Percentiles rank a stretch among this genome's conserved stretches.
Evolutionary conservation across 495 filamentous ascomycete species (phyloP).

Genomic region (Chaetomium fimeti): DNA sequence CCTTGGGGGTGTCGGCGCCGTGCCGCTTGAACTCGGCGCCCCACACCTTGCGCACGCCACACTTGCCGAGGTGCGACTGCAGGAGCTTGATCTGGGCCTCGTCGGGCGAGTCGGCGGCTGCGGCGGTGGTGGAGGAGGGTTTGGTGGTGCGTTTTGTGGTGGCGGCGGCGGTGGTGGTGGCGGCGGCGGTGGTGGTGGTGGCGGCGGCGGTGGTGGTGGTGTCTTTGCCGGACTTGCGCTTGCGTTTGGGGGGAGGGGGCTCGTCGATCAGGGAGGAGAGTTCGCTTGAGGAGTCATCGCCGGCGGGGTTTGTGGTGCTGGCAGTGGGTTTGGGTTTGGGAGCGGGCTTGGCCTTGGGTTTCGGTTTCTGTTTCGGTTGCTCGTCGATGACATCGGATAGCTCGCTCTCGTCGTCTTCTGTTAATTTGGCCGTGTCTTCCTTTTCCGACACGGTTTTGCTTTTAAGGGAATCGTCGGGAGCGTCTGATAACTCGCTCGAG

Average conservation of each 20-base stretch:
- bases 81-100: constrained; percentile 86
- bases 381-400: constrained; percentile 76
- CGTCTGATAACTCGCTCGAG: constrained; percentile 15
- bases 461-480: constrained; percentile 26
- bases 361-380: constrained; percentile 36
- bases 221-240: constrained; percentile 28
- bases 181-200: constrained; percentile 14
- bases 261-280: constrained; percentile 67
- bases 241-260: constrained; percentile 28
- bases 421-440: constrained; percentile 27
- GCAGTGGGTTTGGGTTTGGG: constrained; percentile 20
- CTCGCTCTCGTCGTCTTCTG: constrained; percentile 69
- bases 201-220: constrained; percentile 17
- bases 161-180: constrained; percentile 27
- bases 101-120: constrained; percentile 58
- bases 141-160: constrained; percentile 14
- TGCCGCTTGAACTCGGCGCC: constrained; percentile 74
- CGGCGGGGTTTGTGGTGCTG: constrained; percentile 30
- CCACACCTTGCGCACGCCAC: constrained; percentile 94
- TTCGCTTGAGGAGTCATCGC: constrained; percentile 68
- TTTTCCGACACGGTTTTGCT: constrained; percentile 41
- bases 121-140: constrained; percentile 14
- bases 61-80: constrained; percentile 84
- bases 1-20: constrained; percentile 58
- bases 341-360: constrained; percentile 26